Evolutionary conservation across 2,329 filamentous ascomycete genomes (phyloP).

Genomic region (Trichoderma koningii): DNA sequence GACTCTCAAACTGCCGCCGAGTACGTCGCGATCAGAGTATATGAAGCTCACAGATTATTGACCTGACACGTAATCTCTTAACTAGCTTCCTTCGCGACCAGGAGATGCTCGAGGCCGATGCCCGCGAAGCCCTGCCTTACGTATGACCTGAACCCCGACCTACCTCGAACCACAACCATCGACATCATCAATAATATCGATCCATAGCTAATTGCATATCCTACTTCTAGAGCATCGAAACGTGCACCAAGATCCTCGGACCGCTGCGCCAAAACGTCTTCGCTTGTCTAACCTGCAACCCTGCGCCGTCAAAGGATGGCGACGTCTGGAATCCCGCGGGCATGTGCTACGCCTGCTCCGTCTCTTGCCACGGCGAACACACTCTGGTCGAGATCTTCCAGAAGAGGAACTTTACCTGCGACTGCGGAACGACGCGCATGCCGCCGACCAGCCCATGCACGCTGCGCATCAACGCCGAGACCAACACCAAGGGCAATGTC

Average conservation of each 20-base stretch:
- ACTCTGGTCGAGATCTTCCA: constrained; percentile 92
- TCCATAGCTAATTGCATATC: constrained; percentile 30
- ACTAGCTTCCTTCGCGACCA: constrained; percentile 83
- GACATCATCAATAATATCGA: constrained; percentile 27
- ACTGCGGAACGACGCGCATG: constrained; percentile 87
- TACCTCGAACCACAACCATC: neutral
- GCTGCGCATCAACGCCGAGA: constrained; percentile 70
- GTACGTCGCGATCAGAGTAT: constrained; percentile 43
- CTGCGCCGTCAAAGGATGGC: constrained; percentile 64
- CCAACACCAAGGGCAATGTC: constrained; percentile 74
- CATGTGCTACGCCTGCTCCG: constrained; percentile 94
- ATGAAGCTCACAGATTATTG: neutral
- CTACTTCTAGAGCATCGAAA: constrained; percentile 76
- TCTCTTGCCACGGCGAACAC: constrained; percentile 95
- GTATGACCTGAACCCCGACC: constrained; percentile 47
- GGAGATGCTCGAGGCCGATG: constrained; percentile 89
- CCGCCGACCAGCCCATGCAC: constrained; percentile 70
- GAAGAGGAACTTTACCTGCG: constrained; percentile 94
- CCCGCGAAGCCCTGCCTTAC: constrained; percentile 91
- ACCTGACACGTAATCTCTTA: neutral
- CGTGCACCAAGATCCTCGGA: constrained; percentile 88
- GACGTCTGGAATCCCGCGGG: constrained; percentile 65
- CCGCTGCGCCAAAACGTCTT: constrained; percentile 86
- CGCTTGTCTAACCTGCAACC: constrained; percentile 91
- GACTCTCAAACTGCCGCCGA: constrained; percentile 73